Evolutionary conservation across 805 yeast genomes (phyloP).

Genomic region (Candida caryicola): DNA sequence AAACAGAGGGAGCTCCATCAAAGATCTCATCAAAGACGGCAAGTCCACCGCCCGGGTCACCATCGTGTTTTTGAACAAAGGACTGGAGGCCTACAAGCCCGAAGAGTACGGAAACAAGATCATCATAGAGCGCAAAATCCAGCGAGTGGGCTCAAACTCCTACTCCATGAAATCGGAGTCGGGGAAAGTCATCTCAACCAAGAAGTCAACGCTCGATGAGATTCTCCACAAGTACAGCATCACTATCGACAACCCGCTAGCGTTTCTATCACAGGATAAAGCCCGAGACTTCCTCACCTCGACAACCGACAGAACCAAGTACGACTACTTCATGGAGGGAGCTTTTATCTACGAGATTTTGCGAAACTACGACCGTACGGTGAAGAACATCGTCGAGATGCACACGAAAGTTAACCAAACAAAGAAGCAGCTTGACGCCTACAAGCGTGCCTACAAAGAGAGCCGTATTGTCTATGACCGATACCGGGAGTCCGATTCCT

Average conservation of each 20-base stretch:
- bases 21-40: conserved; percentile 75
- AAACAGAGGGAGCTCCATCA: conserved; percentile 72
- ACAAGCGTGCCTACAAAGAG: conserved; percentile 28
- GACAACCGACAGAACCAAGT: conserved; percentile 70
- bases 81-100: conserved; percentile 61
- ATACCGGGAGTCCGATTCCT: conserved; percentile 31
- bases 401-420: conserved; percentile 26
- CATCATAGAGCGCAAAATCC: conserved; percentile 64
- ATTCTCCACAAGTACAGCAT: conserved; percentile 71
- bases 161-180: conserved; percentile 54
- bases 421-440: conserved; percentile 21
- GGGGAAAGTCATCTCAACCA: conserved; percentile 55
- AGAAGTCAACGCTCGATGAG: conserved; percentile 62
- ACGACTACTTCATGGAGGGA: conserved; percentile 75
- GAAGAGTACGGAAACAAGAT: conserved; percentile 68
- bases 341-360: conserved; percentile 68
- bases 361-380: conserved; percentile 43
- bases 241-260: conserved; percentile 85
- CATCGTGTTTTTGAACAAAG: conserved; percentile 62
- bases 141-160: conserved; percentile 47
- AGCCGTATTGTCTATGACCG: conserved; percentile 29
- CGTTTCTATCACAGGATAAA: conserved; percentile 88
- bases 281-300: conserved; percentile 87
- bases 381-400: conserved; percentile 28
- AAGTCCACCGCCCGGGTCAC: conserved; percentile 62